A percentile compares a stretch with the other conserved stretches of the same genome.
Conservation (phyloP, 208 protist genomes). For the Leishmania braziliensis region DNA sequence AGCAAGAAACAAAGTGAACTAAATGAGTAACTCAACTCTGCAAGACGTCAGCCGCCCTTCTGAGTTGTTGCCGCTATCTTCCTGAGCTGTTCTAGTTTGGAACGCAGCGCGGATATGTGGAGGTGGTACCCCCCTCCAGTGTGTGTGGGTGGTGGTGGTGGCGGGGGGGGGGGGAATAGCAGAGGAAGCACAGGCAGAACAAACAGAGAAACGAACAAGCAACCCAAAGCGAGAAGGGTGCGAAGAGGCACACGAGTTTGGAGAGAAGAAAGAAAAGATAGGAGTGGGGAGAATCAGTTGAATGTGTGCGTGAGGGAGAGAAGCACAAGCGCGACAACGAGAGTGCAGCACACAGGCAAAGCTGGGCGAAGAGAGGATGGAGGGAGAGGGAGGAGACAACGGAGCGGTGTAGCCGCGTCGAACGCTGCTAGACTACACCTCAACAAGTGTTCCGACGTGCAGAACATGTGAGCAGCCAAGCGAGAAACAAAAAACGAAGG, state of each 20-base stretch:
- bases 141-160: too few relatives aligned
- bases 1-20: background rate
- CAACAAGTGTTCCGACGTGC: background rate
- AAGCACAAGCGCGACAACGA: constrained; percentile 1
- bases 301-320: too few relatives aligned
- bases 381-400: background rate
- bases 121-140: background rate
- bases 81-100: too few relatives aligned
- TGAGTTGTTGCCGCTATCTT: too few relatives aligned
- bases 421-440: background rate
- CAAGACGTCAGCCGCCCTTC: too few relatives aligned
- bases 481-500: background rate
- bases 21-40: too few relatives aligned
- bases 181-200: background rate
- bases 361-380: background rate
- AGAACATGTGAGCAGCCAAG: background rate
- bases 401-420: constrained; percentile 71
- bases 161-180: background rate
- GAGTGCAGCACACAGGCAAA: background rate
- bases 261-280: background rate
- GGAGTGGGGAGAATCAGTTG: background rate
- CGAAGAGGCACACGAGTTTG: background rate
- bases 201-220: constrained; percentile 22
- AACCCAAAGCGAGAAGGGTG: background rate
- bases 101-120: background rate